Conservation (phyloP, 1,284 basidiomycete species). For the Anthracocystis setariae region DNA sequence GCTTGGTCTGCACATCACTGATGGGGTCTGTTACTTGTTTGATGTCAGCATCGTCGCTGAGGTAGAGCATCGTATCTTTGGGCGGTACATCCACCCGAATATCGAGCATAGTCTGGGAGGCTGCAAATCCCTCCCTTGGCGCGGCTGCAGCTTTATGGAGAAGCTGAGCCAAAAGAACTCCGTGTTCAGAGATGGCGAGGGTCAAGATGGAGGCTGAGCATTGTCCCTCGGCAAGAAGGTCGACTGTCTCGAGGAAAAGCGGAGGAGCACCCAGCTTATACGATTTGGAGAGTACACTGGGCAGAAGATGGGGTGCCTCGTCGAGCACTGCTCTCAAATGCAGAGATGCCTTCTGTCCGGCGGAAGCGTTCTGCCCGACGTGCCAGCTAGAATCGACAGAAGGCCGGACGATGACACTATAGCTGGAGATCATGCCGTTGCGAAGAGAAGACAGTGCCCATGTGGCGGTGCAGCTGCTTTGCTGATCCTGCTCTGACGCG, state of each 20-base stretch:
- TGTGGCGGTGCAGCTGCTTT: not conserved
- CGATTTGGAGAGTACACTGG: not conserved
- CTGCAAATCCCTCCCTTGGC: not conserved
- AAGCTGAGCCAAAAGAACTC: constrained; percentile 8
- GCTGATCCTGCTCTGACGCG: not conserved
- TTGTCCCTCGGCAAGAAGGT: constrained; percentile 1
- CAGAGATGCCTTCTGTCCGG: not conserved
- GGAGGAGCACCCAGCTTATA: constrained; percentile 4
- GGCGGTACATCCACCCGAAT: constrained; percentile 9
- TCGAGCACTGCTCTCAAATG: constrained; percentile 9
- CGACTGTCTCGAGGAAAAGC: constrained; percentile 2
- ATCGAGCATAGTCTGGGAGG: too few relatives aligned
- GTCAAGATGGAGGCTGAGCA: constrained; percentile 1
- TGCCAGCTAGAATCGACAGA: not conserved
- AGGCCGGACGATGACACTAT: constrained; percentile 1
- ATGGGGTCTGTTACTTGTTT: not conserved
- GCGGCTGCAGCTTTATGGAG: not conserved
- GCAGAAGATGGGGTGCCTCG: constrained; percentile 16
- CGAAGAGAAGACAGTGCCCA: constrained; percentile 20
- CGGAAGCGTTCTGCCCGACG: not conserved
- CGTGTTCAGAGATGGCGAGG: constrained; percentile 11
- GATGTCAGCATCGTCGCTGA: not conserved
- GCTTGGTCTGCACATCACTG: constrained; percentile 17
- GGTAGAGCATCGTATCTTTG: constrained; percentile 9
- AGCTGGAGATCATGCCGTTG: constrained; percentile 21